Percentiles rank a stretch among this genome's conserved stretches.
phyloP scores from a whole-genome alignment of 2,329 filamentous ascomycete genomes.

The Stagonosporopsis vannaccii region DNA sequence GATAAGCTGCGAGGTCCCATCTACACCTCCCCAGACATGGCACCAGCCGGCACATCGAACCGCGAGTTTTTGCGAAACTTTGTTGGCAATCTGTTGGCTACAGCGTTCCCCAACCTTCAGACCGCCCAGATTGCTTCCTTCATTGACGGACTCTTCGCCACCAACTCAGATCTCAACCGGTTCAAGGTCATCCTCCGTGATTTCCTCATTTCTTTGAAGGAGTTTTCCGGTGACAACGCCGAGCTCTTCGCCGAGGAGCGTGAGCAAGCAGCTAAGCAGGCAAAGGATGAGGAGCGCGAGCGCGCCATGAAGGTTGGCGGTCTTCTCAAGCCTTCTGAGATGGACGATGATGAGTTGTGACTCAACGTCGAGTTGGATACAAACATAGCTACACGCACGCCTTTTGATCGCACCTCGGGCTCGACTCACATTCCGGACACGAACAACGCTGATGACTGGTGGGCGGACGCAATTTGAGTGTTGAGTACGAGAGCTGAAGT shows the following conservation, averaged over 20 bases:
- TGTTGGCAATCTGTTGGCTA: conserved; percentile 82
- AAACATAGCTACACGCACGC: conserved; percentile 47
- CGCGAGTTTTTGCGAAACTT: conserved; percentile 90
- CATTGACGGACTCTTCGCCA: conserved; percentile 85
- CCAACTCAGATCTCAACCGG: conserved; percentile 87
- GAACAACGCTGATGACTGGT: conserved; percentile 53
- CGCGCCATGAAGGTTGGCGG: conserved; percentile 94
- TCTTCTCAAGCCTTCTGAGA: conserved; percentile 94
- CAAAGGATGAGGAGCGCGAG: conserved; percentile 87
- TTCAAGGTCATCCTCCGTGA: conserved; percentile 97
- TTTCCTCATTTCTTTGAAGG: conserved; percentile 96
- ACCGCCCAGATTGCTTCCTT: conserved; percentile 86
- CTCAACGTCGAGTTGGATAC: conserved; percentile 59
- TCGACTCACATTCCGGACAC: conserved; percentile 20
- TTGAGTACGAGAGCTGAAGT: conserved; percentile 1
- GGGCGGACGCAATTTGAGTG: conserved; percentile 16
- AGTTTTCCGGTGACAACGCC: conserved; percentile 94
- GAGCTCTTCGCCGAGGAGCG: conserved; percentile 94
- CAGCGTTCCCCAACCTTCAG: conserved; percentile 92
- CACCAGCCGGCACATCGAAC: conserved; percentile 82
- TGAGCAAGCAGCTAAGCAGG: conserved; percentile 86
- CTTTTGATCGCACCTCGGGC: conserved; percentile 37
- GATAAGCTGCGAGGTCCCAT: conserved; percentile 94
- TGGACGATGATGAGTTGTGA: conserved; percentile 86
- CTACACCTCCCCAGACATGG: conserved; percentile 79